Evolutionary conservation across 768 basidiomycete species (phyloP).

Genomic region (Boletus reticulatus): DNA sequence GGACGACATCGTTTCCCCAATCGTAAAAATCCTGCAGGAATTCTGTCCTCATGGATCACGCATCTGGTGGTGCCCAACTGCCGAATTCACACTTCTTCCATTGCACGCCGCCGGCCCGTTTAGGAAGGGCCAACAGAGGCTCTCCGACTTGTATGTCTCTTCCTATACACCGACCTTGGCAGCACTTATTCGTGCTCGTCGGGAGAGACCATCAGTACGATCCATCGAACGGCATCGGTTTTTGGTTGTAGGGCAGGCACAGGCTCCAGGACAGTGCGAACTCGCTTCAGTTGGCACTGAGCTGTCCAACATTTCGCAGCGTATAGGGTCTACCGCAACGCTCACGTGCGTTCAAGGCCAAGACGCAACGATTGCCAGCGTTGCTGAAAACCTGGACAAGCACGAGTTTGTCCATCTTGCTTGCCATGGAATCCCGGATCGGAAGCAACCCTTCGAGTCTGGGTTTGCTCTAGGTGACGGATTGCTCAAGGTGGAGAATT

Average conservation of each 20-base stretch:
- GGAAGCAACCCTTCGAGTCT: constrained; percentile 14
- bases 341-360: neutral
- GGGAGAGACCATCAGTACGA: neutral
- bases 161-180: constrained; percentile 7
- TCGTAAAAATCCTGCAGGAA: neutral
- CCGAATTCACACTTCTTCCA: constrained; percentile 3
- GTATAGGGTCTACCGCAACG: neutral
- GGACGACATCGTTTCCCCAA: neutral
- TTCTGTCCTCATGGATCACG: too few relatives aligned
- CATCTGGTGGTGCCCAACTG: constrained; percentile 15
- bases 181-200: neutral
- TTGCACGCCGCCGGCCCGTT: neutral
- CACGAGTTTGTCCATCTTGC: constrained; percentile 11
- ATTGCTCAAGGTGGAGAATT: neutral
- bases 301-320: neutral
- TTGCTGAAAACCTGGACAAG: neutral
- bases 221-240: neutral
- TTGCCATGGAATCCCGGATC: constrained; percentile 19
- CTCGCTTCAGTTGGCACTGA: neutral
- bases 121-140: neutral
- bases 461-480: constrained; percentile 7
- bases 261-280: neutral
- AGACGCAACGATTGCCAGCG: neutral
- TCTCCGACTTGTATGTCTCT: neutral
- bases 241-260: constrained; percentile 1